Evolutionary conservation across 352 stramenopile species (phyloP).

Genomic region (Phytophthora chlamydospora): DNA sequence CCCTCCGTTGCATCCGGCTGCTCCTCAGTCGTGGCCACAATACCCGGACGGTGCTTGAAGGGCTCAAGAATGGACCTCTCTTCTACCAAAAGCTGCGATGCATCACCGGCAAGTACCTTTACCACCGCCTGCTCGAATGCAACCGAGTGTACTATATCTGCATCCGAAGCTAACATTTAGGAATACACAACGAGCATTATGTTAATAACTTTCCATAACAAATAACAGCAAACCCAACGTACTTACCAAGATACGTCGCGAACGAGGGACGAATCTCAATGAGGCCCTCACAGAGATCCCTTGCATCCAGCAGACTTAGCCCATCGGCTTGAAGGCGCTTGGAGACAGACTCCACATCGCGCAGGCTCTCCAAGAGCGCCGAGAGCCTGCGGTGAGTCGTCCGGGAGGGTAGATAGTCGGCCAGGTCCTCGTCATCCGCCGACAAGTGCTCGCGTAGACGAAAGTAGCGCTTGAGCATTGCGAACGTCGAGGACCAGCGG

Average conservation of each 20-base stretch:
- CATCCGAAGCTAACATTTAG: background rate
- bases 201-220: background rate
- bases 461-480: background rate
- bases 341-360: background rate
- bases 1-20: background rate
- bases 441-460: background rate
- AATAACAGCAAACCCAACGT: background rate
- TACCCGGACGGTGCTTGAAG: background rate
- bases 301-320: background rate
- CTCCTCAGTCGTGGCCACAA: background rate
- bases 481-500: constrained; percentile 1
- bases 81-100: background rate
- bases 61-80: background rate
- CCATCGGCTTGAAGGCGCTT: background rate
- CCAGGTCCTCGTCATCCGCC: background rate
- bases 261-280: background rate
- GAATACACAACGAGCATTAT: background rate
- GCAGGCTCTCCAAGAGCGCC: background rate
- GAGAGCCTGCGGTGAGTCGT: background rate
- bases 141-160: background rate
- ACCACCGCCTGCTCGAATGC: background rate
- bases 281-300: background rate
- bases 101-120: background rate
- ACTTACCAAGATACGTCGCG: background rate
- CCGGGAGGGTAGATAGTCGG: background rate